Conservation (phyloP, 345 rosid species). For the Linum trigynum region DNA sequence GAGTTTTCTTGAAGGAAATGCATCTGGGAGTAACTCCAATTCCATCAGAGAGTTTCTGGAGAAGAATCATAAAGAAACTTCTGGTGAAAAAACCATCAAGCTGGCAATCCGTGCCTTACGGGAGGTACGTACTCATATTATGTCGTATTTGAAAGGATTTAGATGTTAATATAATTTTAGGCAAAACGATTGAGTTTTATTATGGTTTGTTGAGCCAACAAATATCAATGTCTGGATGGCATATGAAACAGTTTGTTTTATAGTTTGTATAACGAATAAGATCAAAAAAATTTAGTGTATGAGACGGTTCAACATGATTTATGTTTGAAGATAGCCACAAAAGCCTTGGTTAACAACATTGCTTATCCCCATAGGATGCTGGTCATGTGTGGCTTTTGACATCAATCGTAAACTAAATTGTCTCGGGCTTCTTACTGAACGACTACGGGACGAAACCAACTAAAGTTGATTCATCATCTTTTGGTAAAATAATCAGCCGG, state of each 20-base stretch:
- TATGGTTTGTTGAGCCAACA: background rate
- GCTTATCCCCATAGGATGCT: background rate
- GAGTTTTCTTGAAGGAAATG: constrained; percentile 42
- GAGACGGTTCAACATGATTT: too few species aligned
- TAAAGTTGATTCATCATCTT: background rate
- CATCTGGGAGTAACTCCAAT: constrained; percentile 86
- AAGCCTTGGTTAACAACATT: too few species aligned
- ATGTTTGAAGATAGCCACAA: too few species aligned
- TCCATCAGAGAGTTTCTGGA: constrained; percentile 25
- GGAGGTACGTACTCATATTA: constrained; percentile 45
- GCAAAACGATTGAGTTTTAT: background rate
- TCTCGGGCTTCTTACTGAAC: too few species aligned
- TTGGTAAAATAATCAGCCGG: background rate
- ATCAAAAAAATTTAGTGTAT: too few species aligned
- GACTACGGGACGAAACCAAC: too few species aligned
- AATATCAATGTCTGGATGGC: background rate
- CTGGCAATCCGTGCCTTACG: constrained; percentile 78
- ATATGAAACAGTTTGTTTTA: background rate
- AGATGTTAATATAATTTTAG: too few species aligned
- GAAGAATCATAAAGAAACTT: background rate
- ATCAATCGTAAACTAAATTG: background rate
- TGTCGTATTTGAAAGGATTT: background rate
- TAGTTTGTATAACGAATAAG: background rate
- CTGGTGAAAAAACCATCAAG: constrained; percentile 81
- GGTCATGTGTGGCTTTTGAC: background rate